Evolutionary conservation across 208 protist genomes (phyloP).

Genomic region (Trypanosomatidae sp.): DNA sequence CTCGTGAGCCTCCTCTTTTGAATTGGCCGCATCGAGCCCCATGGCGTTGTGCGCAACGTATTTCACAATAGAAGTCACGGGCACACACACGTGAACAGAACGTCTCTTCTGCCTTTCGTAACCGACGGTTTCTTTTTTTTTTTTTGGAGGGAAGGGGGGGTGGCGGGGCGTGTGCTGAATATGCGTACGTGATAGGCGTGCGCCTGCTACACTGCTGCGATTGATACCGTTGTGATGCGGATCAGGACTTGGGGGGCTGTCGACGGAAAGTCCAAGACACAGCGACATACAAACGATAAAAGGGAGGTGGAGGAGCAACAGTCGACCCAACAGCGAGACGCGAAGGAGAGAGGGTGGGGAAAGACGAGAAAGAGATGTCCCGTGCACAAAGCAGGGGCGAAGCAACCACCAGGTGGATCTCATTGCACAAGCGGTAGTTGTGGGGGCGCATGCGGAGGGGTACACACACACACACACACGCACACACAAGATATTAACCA

Average conservation of each 20-base stretch:
- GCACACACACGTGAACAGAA: background rate
- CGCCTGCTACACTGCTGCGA: background rate
- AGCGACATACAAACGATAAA: background rate
- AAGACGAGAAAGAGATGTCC: background rate
- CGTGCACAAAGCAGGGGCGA: background rate
- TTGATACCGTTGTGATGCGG: background rate
- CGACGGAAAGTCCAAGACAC: background rate
- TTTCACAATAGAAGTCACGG: background rate
- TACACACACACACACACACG: background rate
- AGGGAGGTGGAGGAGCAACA: background rate
- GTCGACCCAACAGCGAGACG: background rate
- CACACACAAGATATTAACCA: background rate
- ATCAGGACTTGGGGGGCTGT: background rate
- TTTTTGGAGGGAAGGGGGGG: background rate
- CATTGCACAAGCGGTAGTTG: background rate
- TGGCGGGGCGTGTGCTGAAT: background rate
- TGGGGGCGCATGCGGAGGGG: background rate
- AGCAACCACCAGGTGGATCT: background rate
- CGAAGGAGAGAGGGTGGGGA: background rate
- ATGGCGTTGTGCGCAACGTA: background rate
- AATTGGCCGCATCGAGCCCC: slow-evolving; percentile 7
- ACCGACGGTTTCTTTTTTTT: background rate
- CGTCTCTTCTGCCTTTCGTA: background rate
- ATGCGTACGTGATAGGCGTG: background rate
- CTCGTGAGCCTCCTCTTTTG: slow-evolving; percentile 6